Conservation (phyloP, 768 basidiomycete genomes). For the Strobilomyces echinocephalus region DNA sequence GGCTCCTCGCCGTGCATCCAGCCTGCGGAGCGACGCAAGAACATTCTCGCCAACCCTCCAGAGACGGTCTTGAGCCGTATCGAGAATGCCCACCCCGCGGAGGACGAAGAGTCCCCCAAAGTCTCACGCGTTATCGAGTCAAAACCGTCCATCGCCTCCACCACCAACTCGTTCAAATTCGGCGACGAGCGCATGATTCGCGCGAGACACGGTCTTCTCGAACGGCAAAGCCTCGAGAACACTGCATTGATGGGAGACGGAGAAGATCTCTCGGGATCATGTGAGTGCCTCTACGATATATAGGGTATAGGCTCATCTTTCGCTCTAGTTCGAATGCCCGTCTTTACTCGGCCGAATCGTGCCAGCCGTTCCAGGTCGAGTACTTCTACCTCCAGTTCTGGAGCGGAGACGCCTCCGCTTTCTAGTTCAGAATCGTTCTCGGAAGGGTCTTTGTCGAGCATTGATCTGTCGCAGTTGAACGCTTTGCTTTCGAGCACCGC, state of each 20-base stretch:
- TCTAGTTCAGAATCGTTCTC: conserved; percentile 61
- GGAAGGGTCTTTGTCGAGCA: conserved; percentile 72
- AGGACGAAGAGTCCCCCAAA: conserved; percentile 32
- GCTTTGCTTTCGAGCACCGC: conserved; percentile 51
- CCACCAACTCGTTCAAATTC: conserved; percentile 52
- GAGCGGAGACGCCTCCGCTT: conserved; percentile 66
- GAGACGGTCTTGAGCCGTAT: conserved; percentile 36
- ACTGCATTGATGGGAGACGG: conserved; percentile 61
- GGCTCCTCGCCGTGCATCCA: conserved; percentile 68
- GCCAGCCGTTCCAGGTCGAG: conserved; percentile 58
- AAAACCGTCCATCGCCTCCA: conserved; percentile 64
- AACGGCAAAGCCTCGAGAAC: conserved; percentile 65
- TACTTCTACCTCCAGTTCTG: conserved; percentile 64
- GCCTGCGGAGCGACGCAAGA: conserved; percentile 55
- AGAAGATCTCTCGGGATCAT: conserved; percentile 48
- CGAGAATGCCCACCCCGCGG: conserved; percentile 14
- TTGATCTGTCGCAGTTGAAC: conserved; percentile 64
- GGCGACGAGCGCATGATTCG: conserved; percentile 66
- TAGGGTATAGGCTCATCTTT: conserved; percentile 1
- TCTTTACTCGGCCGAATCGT: conserved; percentile 58
- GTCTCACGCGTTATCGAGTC: conserved; percentile 47
- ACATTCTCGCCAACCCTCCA: conserved; percentile 29
- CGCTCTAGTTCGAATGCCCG: conserved; percentile 42
- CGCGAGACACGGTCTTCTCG: conserved; percentile 56
- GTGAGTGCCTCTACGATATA: conserved; percentile 36